These are phyloP conservation scores for Daphne laureola DNA, from an alignment of 441 rosid genomes.

Conservation along the genomic window DNA sequence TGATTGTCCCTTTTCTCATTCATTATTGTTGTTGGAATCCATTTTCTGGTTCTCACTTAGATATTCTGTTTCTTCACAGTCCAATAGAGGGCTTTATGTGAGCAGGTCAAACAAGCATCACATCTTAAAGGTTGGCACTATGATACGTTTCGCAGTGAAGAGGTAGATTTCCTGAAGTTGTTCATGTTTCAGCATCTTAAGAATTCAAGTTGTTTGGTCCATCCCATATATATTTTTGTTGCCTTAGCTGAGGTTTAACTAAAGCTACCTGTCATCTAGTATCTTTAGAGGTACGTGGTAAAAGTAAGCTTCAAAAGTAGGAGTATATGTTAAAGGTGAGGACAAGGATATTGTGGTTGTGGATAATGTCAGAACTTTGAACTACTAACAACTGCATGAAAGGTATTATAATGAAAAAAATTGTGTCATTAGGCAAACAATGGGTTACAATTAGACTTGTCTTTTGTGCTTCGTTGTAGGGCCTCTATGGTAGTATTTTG, in stretches of 20 bases:
- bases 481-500: too few species aligned
- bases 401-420: neutral
- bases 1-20: neutral
- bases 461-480: neutral
- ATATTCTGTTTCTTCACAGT: slow-evolving; percentile 25
- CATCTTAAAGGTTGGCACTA: slow-evolving; percentile 49
- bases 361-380: too few species aligned
- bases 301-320: neutral
- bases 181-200: neutral
- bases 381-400: neutral
- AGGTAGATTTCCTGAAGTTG: slow-evolving; percentile 28
- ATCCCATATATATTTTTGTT: too few species aligned
- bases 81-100: slow-evolving; percentile 37
- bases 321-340: neutral
- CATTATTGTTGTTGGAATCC: neutral
- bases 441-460: too few species aligned
- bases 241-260: neutral
- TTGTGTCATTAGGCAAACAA: neutral
- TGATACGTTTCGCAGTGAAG: slow-evolving; percentile 56
- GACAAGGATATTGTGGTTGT: neutral
- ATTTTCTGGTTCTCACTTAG: neutral
- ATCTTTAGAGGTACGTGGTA: neutral
- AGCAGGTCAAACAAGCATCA: slow-evolving; percentile 50
- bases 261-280: neutral
- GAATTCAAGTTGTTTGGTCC: too few species aligned